A percentile compares a stretch with the other conserved stretches of the same genome.
phyloP scores from a whole-genome alignment of 495 filamentous ascomycete species.

The Haplographium delicatum region DNA sequence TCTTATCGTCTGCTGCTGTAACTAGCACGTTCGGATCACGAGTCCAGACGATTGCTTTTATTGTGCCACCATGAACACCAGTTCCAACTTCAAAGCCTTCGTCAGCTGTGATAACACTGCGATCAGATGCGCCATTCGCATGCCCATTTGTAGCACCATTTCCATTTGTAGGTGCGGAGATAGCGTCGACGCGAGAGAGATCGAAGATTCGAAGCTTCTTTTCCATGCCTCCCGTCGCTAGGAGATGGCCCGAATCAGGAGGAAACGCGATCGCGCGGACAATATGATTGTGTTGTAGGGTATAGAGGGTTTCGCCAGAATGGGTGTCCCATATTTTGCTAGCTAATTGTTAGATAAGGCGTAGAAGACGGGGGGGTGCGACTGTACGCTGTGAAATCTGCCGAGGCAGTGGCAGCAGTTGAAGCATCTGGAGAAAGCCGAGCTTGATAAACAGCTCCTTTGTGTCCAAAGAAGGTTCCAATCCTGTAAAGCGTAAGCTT shows the following conservation, averaged over 20 bases:
- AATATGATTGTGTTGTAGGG: slow-evolving; percentile 88
- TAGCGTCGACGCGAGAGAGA: slow-evolving; percentile 42
- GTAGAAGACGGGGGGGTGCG: not conserved
- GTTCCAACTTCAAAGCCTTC: slow-evolving; percentile 79
- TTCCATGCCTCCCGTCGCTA: slow-evolving; percentile 89
- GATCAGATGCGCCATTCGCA: slow-evolving; percentile 21
- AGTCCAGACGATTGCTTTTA: slow-evolving; percentile 94
- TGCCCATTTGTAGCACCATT: slow-evolving; percentile 1
- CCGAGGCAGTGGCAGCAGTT: slow-evolving; percentile 85
- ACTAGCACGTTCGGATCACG: slow-evolving; percentile 79
- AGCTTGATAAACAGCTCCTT: slow-evolving; percentile 95
- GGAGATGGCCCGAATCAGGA: slow-evolving; percentile 66
- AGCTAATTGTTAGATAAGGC: slow-evolving; percentile 14
- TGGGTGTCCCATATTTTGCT: slow-evolving; percentile 97
- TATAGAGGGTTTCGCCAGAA: slow-evolving; percentile 83
- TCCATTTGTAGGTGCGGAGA: slow-evolving; percentile 6
- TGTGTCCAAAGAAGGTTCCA: slow-evolving; percentile 95
- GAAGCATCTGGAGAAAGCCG: slow-evolving; percentile 82
- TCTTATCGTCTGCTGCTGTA: slow-evolving; percentile 85
- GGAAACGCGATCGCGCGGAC: slow-evolving; percentile 91
- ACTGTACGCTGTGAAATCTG: slow-evolving; percentile 89
- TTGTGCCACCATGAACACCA: slow-evolving; percentile 75
- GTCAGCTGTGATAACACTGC: slow-evolving; percentile 37
- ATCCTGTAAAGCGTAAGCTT: slow-evolving; percentile 53
- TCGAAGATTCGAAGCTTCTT: slow-evolving; percentile 97